Evolutionary conservation across 768 basidiomycete genomes (phyloP).

Genomic region (Podaxis rugospora): DNA sequence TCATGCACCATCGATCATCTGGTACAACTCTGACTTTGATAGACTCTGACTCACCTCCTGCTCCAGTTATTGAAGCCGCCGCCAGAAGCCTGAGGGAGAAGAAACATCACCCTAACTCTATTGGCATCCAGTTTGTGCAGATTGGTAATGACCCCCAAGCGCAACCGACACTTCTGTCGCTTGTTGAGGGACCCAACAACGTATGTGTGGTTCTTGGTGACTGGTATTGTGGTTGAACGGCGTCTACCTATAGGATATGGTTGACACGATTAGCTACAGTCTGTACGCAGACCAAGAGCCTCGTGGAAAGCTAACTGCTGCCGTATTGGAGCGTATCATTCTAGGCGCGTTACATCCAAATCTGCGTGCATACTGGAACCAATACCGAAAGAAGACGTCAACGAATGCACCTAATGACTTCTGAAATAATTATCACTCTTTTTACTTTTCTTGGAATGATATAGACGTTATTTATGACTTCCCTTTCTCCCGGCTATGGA

Average conservation of each 20-base stretch:
- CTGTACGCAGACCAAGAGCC: background rate
- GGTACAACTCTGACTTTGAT: background rate
- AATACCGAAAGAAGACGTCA: background rate
- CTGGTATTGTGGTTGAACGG: background rate
- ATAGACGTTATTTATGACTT: background rate
- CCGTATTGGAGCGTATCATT: conserved; percentile 26
- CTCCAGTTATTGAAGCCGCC: conserved; percentile 17
- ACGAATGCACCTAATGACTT: background rate
- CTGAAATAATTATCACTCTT: background rate
- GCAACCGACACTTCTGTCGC: conserved; percentile 18
- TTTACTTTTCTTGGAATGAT: background rate
- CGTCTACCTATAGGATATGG: conserved; percentile 22
- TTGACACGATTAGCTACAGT: conserved; percentile 24
- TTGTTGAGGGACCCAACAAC: conserved; percentile 22
- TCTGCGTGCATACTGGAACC: conserved; percentile 16
- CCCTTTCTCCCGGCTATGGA: no score
- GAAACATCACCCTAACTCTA: conserved; percentile 28
- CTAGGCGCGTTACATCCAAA: conserved; percentile 30
- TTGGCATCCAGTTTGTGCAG: conserved; percentile 30
- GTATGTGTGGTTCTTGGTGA: conserved; percentile 15
- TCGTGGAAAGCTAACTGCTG: conserved; percentile 21
- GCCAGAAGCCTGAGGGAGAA: conserved; percentile 18
- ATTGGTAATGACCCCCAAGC: conserved; percentile 24
- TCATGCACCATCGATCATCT: background rate
- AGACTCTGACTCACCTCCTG: conserved; percentile 6